Evolutionary conservation across 2,329 filamentous ascomycete genomes (phyloP).

Genomic region (Phaeosphaeriaceae sp.): DNA sequence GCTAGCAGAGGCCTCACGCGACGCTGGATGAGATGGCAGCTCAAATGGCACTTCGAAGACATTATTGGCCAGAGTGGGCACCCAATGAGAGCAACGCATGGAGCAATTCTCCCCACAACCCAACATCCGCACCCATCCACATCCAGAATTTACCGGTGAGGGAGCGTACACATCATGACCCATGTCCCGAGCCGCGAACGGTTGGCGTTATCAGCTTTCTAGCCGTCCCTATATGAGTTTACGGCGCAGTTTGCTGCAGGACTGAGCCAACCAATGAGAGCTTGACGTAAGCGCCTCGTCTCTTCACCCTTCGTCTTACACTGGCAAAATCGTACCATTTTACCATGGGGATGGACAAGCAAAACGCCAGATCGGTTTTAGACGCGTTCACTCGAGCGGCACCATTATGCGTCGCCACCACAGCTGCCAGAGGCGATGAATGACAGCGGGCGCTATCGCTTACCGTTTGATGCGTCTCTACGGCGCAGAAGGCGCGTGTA

Average conservation of each 20-base stretch:
- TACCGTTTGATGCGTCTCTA: conserved; percentile 22
- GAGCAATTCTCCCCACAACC: conserved; percentile 2
- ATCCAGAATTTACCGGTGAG: conserved; percentile 12
- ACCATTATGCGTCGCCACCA: conserved; percentile 25
- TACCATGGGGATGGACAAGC: conserved; percentile 17
- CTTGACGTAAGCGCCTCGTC: conserved; percentile 21
- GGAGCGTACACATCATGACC: conserved; percentile 11
- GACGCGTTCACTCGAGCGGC: conserved; percentile 24
- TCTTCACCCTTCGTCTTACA: conserved; percentile 13
- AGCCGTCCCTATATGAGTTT: conserved; percentile 24
- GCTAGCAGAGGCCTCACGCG: neutral
- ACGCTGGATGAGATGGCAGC: neutral
- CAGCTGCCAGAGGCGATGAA: conserved; percentile 8
- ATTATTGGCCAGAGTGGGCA: conserved; percentile 12
- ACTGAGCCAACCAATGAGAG: conserved; percentile 18
- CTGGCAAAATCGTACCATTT: conserved; percentile 25
- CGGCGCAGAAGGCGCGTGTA: conserved; percentile 31
- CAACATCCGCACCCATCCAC: neutral
- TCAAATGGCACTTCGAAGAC: conserved; percentile 6
- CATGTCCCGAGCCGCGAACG: conserved; percentile 9
- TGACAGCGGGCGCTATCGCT: conserved; percentile 7
- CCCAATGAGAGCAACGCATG: conserved; percentile 12
- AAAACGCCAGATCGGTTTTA: conserved; percentile 20
- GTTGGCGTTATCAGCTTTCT: conserved; percentile 13
- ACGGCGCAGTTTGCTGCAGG: conserved; percentile 20